phyloP scores from a whole-genome alignment of 2,329 filamentous ascomycete genomes.

The Sporothrix schenckii region DNA sequence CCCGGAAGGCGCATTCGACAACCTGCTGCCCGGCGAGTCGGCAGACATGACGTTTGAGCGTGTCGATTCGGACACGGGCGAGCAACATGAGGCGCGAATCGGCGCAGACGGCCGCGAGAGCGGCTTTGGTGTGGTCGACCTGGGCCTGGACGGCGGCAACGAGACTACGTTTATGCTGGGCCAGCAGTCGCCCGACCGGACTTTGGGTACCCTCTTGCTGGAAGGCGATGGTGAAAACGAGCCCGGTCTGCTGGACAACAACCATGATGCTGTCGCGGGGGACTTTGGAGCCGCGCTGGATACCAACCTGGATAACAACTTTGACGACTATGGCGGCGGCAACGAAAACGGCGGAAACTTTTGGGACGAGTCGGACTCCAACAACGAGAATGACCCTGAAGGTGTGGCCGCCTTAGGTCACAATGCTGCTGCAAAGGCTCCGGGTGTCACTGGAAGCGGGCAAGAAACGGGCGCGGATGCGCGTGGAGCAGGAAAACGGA shows the following conservation, averaged over 20 bases:
- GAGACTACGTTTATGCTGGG: constrained; percentile 53
- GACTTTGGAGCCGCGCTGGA: constrained; percentile 1
- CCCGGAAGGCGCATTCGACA: constrained; percentile 50
- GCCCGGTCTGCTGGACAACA: not conserved
- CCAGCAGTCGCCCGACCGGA: constrained; percentile 32
- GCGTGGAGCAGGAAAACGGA: constrained; percentile 41
- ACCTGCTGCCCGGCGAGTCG: constrained; percentile 46
- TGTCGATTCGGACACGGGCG: constrained; percentile 38
- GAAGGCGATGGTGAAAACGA: constrained; percentile 27
- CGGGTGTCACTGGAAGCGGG: not conserved
- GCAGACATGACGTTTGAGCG: constrained; percentile 49
- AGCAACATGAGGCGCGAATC: constrained; percentile 48
- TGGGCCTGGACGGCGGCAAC: constrained; percentile 51
- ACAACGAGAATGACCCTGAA: not conserved
- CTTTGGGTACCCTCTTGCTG: not conserved
- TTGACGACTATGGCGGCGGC: constrained; percentile 27
- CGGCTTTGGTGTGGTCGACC: constrained; percentile 54
- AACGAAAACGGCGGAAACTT: constrained; percentile 27
- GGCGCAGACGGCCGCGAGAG: constrained; percentile 48
- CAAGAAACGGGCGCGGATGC: not conserved
- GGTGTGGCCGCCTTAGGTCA: not conserved
- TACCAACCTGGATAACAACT: constrained; percentile 6
- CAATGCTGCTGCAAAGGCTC: not conserved
- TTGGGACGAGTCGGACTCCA: constrained; percentile 28
- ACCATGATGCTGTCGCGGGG: not conserved